Conservation (phyloP, 139 green algal species). For the Chlorella ohadii region DNA sequence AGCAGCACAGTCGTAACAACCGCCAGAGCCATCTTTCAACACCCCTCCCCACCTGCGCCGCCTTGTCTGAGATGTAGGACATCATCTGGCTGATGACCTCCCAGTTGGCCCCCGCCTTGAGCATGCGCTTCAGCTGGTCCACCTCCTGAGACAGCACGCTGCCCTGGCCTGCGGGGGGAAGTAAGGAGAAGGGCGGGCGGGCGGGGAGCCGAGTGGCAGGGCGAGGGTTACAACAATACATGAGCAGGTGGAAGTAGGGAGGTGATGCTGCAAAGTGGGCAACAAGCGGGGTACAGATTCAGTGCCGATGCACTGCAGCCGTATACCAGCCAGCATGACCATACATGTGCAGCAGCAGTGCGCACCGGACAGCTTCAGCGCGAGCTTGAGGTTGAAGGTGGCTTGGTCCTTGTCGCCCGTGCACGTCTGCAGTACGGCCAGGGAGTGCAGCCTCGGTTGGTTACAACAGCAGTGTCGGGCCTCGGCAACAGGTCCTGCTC, state of each 20-base stretch:
- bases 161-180: constrained; percentile 33
- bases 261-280: too few species aligned
- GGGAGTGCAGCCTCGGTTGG: too few species aligned
- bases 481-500: too few species aligned
- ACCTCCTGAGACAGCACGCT: constrained; percentile 39
- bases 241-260: too few species aligned
- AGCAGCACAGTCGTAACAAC: too few species aligned
- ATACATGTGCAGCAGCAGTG: too few species aligned
- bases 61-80: constrained; percentile 47
- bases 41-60: constrained; percentile 44
- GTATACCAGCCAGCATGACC: too few species aligned
- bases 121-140: constrained; percentile 48
- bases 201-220: too few species aligned
- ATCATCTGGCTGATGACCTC: constrained; percentile 50
- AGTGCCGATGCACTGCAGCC: too few species aligned
- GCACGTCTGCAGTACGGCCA: constrained; percentile 38
- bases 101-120: constrained; percentile 43
- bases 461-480: not conserved
- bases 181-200: not conserved
- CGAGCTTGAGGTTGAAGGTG: constrained; percentile 45
- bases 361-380: constrained; percentile 49
- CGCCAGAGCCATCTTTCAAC: too few species aligned
- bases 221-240: too few species aligned
- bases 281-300: too few species aligned
- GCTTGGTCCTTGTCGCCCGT: constrained; percentile 52